Conservation (phyloP, 164 flowering plant species). For the Hamamelis virginiana region DNA sequence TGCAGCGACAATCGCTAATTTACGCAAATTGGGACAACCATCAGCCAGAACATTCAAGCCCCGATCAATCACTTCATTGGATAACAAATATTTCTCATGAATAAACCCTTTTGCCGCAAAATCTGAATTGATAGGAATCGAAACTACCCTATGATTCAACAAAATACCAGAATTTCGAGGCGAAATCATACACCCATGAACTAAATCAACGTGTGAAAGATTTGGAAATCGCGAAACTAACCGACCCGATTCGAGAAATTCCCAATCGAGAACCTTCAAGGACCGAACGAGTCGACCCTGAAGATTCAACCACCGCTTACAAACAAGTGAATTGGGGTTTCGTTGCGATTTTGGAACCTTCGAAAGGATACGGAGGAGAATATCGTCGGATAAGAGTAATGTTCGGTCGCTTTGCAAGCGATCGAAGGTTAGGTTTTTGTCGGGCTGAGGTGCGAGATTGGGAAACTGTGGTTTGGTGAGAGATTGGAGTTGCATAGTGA, state of each 20-base stretch:
- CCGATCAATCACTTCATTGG: constrained; percentile 36
- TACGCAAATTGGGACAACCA: constrained; percentile 69
- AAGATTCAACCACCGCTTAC: constrained; percentile 73
- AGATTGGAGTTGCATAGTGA: constrained; percentile 32
- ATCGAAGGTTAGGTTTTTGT: constrained; percentile 13
- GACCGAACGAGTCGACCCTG: constrained; percentile 64
- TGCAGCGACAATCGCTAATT: constrained; percentile 46
- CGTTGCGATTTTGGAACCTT: constrained; percentile 52
- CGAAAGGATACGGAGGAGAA: constrained; percentile 54
- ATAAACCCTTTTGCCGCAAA: constrained; percentile 14
- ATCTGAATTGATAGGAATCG: constrained; percentile 42
- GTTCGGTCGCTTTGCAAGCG: constrained; percentile 36
- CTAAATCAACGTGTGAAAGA: constrained; percentile 48
- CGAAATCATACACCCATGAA: constrained; percentile 32
- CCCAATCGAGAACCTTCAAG: constrained; percentile 66
- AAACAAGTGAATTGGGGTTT: constrained; percentile 56
- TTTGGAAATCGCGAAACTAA: constrained; percentile 68
- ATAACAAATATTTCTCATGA: constrained; percentile 26
- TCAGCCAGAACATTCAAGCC: constrained; percentile 52
- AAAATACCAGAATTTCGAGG: constrained; percentile 28
- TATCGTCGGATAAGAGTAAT: constrained; percentile 54
- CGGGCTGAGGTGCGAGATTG: constrained; percentile 8
- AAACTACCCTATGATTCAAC: constrained; percentile 26
- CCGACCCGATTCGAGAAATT: constrained; percentile 61
- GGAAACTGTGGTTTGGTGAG: background rate